Conservation (phyloP, 2,329 filamentous ascomycete genomes). For the Lojkania enalia region DNA sequence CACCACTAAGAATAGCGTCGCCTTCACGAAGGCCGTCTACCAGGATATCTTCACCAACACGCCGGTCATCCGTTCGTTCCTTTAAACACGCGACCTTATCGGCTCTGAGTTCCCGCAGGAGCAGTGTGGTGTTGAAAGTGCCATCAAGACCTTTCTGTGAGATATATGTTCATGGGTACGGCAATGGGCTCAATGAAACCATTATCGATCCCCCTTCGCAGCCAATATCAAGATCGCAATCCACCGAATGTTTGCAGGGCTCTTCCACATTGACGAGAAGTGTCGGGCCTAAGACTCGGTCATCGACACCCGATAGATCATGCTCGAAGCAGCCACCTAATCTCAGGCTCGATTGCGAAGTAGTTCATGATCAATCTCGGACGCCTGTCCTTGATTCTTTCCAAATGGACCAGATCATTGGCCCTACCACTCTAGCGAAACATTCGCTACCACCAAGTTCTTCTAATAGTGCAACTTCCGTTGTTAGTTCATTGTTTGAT, state of each 20-base stretch:
- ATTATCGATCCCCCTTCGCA: constrained; percentile 11
- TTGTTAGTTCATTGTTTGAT: constrained; percentile 34
- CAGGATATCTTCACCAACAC: constrained; percentile 28
- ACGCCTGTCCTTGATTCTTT: constrained; percentile 29
- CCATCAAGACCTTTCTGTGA: constrained; percentile 38
- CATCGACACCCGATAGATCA: constrained; percentile 19
- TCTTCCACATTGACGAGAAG: constrained; percentile 21
- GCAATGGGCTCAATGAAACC: constrained; percentile 39
- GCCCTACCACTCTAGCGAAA: constrained; percentile 2
- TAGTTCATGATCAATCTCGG: constrained; percentile 12
- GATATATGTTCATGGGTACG: constrained; percentile 45
- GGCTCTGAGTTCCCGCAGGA: constrained; percentile 30
- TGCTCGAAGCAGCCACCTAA: constrained; percentile 16
- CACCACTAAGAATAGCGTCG: constrained; percentile 26
- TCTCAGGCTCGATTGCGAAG: constrained; percentile 14
- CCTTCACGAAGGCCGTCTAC: constrained; percentile 4
- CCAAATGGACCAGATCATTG: constrained; percentile 21
- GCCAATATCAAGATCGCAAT: constrained; percentile 2
- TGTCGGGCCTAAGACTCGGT: constrained; percentile 19
- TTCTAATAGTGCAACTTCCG: constrained; percentile 32
- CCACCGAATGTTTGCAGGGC: constrained; percentile 8
- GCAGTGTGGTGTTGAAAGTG: constrained; percentile 29
- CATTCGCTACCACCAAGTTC: constrained; percentile 21
- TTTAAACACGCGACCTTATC: constrained; percentile 35
- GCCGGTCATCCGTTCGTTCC: constrained; percentile 43